Conservation (phyloP, 179 eudicot species). For the Drosera spatulata region DNA sequence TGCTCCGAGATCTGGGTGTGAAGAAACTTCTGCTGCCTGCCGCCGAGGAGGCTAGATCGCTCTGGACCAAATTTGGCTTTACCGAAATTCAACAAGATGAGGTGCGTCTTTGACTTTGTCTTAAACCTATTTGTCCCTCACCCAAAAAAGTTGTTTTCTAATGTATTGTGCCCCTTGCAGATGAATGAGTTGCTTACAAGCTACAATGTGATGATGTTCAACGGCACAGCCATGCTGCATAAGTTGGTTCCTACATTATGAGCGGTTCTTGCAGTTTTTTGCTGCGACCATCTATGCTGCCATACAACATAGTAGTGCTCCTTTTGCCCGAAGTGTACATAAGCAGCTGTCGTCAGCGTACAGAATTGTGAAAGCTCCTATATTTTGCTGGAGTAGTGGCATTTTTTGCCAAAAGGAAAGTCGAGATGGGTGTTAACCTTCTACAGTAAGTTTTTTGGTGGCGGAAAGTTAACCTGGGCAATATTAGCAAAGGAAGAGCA, state of each 20-base stretch:
- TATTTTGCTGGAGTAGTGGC: too few relatives aligned
- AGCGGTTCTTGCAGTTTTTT: neutral
- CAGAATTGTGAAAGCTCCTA: too few relatives aligned
- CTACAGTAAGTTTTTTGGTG: too few relatives aligned
- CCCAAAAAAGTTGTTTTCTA: neutral
- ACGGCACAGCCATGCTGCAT: slow-evolving; percentile 60
- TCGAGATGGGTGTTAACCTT: too few relatives aligned
- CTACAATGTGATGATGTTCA: slow-evolving; percentile 44
- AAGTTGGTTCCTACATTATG: slow-evolving; percentile 21
- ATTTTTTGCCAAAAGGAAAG: too few relatives aligned
- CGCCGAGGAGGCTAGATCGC: slow-evolving; percentile 39
- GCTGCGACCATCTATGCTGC: too few relatives aligned
- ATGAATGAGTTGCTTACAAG: slow-evolving; percentile 20
- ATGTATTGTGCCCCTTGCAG: slow-evolving; percentile 10
- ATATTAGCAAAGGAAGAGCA: too few relatives aligned
- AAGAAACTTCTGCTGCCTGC: slow-evolving; percentile 39
- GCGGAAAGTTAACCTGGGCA: too few relatives aligned
- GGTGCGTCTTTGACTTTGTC: slow-evolving; percentile 8
- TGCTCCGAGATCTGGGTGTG: slow-evolving; percentile 30
- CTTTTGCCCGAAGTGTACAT: too few relatives aligned
- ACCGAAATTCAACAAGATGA: slow-evolving; percentile 14
- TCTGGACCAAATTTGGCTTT: slow-evolving; percentile 51
- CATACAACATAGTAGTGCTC: too few relatives aligned
- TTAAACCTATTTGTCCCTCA: neutral
- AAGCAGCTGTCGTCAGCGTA: too few relatives aligned